A percentile compares a stretch with the other conserved stretches of the same genome.
Conservation (phyloP, 1,284 basidiomycete species). For the Somion occarium region DNA sequence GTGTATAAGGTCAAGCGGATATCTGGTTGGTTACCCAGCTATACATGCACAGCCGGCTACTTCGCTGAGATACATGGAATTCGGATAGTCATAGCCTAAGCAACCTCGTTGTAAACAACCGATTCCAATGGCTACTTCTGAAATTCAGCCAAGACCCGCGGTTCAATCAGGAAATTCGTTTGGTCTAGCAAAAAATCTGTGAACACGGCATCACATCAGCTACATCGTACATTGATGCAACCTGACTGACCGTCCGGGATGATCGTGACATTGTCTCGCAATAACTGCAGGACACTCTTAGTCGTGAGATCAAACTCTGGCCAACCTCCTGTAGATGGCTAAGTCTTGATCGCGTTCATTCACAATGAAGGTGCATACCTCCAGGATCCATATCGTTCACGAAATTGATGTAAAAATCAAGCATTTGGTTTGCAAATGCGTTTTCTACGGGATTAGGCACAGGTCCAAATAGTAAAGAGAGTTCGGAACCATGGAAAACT, state of each 20-base stretch:
- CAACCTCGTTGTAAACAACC: no score
- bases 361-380: slow-evolving; percentile 35
- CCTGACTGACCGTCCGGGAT: slow-evolving; percentile 19
- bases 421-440: slow-evolving; percentile 41
- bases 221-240: background rate
- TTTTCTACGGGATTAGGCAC: slow-evolving; percentile 38
- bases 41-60: no score
- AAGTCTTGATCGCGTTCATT: no score
- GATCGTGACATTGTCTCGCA: slow-evolving; percentile 20
- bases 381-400: slow-evolving; percentile 49
- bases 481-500: slow-evolving; percentile 51
- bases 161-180: slow-evolving; percentile 11
- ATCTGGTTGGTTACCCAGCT: no score
- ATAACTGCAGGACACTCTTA: slow-evolving; percentile 19
- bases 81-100: no score
- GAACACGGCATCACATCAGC: background rate
- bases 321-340: slow-evolving; percentile 11
- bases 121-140: slow-evolving; percentile 14
- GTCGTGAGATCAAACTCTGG: slow-evolving; percentile 14
- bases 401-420: slow-evolving; percentile 52
- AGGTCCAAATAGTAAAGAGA: slow-evolving; percentile 43
- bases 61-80: no score
- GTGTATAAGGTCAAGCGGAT: no score
- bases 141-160: slow-evolving; percentile 11
- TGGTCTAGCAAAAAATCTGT: slow-evolving; percentile 14